phyloP scores from a whole-genome alignment of 1,139 yeast genomes.

The Candida albicans region DNA sequence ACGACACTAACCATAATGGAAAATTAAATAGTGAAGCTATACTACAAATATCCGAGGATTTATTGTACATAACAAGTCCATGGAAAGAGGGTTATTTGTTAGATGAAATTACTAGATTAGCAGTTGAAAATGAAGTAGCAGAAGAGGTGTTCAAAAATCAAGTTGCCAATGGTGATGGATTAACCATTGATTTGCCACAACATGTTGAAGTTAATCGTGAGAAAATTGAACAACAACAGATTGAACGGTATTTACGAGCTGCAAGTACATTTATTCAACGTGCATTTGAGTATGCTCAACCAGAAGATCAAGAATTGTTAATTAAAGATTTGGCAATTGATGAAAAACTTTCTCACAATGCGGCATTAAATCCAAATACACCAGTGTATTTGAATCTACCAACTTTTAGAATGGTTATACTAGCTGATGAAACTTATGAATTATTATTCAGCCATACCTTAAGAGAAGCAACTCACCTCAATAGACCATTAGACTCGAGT shows the following conservation, averaged over 20 bases:
- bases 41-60: slow-evolving; percentile 80
- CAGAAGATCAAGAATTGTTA: slow-evolving; percentile 50
- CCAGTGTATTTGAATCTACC: slow-evolving; percentile 80
- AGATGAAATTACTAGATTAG: slow-evolving; percentile 59
- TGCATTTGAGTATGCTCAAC: slow-evolving; percentile 88
- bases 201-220: slow-evolving; percentile 64
- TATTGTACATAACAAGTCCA: slow-evolving; percentile 78
- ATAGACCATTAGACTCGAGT: slow-evolving; percentile 49
- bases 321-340: slow-evolving; percentile 42
- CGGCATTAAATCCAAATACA: slow-evolving; percentile 76
- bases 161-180: slow-evolving; percentile 21
- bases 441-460: slow-evolving; percentile 71
- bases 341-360: slow-evolving; percentile 53
- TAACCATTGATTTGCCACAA: slow-evolving; percentile 51
- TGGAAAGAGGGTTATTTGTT: slow-evolving; percentile 69
- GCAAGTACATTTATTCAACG: slow-evolving; percentile 86
- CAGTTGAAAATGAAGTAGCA: slow-evolving; percentile 65
- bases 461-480: slow-evolving; percentile 65
- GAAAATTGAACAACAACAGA: slow-evolving; percentile 65
- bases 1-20: slow-evolving; percentile 62
- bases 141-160: slow-evolving; percentile 49
- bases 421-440: slow-evolving; percentile 93
- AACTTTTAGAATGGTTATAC: slow-evolving; percentile 89
- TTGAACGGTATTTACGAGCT: slow-evolving; percentile 80
- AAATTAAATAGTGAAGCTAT: slow-evolving; percentile 77